A percentile compares a stretch with the other conserved stretches of the same genome.
Conservation (phyloP, 257 asterid genomes). For the Fraxinus cuspidata region DNA sequence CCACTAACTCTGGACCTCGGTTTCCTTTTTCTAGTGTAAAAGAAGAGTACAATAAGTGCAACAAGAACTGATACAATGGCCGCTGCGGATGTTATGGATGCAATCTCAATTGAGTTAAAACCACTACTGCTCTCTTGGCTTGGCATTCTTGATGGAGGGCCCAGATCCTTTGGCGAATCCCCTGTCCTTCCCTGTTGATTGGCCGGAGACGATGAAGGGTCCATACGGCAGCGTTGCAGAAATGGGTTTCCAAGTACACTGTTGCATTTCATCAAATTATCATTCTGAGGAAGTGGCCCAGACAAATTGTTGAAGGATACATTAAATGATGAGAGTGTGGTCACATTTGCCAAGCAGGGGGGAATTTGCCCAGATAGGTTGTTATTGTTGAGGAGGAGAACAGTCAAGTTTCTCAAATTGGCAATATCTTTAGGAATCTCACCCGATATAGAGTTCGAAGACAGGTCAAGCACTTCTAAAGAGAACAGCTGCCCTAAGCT, state of each 20-base stretch:
- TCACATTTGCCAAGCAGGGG: constrained; percentile 43
- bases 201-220: constrained; percentile 49
- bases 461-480: constrained; percentile 72
- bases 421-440: constrained; percentile 68
- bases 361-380: constrained; percentile 79
- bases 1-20: constrained; percentile 90
- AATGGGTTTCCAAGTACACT: constrained; percentile 74
- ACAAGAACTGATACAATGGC: constrained; percentile 76
- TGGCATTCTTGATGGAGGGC: constrained; percentile 43
- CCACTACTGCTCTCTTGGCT: constrained; percentile 33
- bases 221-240: constrained; percentile 54
- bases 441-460: constrained; percentile 65
- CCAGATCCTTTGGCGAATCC: constrained; percentile 34
- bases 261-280: constrained; percentile 54
- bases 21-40: constrained; percentile 74
- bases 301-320: constrained; percentile 83
- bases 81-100: constrained; percentile 80
- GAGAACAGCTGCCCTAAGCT: constrained; percentile 59
- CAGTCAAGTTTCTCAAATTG: constrained; percentile 57
- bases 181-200: constrained; percentile 55
- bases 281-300: constrained; percentile 59
- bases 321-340: constrained; percentile 59
- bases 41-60: constrained; percentile 66
- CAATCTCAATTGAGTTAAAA: constrained; percentile 75
- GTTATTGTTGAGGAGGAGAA: constrained; percentile 70